These are phyloP conservation scores for Ganoderma boninense DNA, from an alignment of 1,284 basidiomycete genomes.

Conservation along the genomic window DNA sequence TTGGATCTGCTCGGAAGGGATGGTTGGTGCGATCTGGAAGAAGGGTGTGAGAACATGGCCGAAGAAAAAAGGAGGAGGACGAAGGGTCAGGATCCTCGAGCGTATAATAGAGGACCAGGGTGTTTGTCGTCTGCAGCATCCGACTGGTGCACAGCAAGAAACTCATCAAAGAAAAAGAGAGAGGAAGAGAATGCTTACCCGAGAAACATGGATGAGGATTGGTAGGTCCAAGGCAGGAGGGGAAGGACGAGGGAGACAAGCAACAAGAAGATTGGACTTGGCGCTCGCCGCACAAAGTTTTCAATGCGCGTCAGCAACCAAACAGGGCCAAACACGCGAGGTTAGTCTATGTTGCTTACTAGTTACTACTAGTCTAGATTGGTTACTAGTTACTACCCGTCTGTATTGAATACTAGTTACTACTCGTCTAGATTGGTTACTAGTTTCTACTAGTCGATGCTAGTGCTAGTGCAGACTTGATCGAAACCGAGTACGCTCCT, in stretches of 20 bases:
- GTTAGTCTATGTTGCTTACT: too few relatives aligned
- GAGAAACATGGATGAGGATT: not conserved
- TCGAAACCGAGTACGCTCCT: too few relatives aligned
- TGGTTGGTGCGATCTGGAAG: not conserved
- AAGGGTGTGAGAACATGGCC: not conserved
- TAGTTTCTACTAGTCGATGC: too few relatives aligned
- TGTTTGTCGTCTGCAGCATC: slow-evolving; percentile 38
- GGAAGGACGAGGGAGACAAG: not conserved
- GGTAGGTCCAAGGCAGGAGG: not conserved
- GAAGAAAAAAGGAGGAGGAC: not conserved
- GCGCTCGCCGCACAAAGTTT: too few relatives aligned
- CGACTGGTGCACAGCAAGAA: slow-evolving; percentile 45
- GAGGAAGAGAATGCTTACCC: not conserved
- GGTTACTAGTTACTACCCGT: too few relatives aligned
- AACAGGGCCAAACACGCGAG: too few relatives aligned
- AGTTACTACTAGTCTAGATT: too few relatives aligned
- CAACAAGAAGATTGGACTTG: not conserved
- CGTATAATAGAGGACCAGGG: slow-evolving; percentile 41
- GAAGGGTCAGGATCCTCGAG: slow-evolving; percentile 39
- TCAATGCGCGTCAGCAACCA: too few relatives aligned
- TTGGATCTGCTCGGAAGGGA: not conserved
- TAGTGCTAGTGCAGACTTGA: too few relatives aligned
- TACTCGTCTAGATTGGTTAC: too few relatives aligned
- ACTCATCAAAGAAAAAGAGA: slow-evolving; percentile 33
- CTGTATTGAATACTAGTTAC: too few relatives aligned